phyloP scores from a whole-genome alignment of 139 green algal genomes.

The Micromonas commoda region DNA sequence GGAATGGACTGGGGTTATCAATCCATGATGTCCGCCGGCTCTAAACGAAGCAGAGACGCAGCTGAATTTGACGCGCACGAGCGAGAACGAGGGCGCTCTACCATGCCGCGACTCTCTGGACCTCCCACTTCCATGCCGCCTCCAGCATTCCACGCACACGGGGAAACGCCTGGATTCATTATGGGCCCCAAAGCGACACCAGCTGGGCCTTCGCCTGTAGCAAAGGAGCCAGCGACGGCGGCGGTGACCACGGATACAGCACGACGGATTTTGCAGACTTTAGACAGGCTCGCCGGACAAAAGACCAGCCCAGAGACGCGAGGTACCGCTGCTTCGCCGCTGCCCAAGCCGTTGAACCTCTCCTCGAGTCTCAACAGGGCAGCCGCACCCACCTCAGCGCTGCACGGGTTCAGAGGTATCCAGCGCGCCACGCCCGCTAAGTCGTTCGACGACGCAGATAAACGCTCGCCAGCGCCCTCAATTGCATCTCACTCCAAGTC shows the following conservation, averaged over 20 bases:
- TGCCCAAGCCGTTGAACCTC: neutral
- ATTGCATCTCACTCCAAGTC: neutral
- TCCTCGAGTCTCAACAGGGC: neutral
- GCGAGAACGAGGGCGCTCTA: neutral
- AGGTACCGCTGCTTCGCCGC: neutral
- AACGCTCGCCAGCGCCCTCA: neutral
- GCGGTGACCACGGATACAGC: constrained; percentile 15
- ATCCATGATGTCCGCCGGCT: neutral
- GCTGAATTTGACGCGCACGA: neutral
- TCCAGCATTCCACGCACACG: neutral
- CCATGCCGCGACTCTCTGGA: neutral
- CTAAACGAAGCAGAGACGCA: neutral
- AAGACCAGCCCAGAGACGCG: neutral
- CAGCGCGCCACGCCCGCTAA: neutral
- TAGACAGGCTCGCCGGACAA: neutral
- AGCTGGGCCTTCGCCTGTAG: too few species aligned
- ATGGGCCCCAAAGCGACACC: neutral
- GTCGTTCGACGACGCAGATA: neutral
- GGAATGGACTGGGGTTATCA: neutral
- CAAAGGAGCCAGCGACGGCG: neutral
- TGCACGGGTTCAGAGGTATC: neutral
- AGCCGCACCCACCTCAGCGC: neutral
- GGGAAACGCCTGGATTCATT: too few species aligned
- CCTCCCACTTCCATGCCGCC: too few species aligned
- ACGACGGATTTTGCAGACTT: constrained; percentile 5